A percentile compares a stretch with the other conserved stretches of the same genome.
Conservation (phyloP, 208 protist species). For the Trypanosoma mega region DNA sequence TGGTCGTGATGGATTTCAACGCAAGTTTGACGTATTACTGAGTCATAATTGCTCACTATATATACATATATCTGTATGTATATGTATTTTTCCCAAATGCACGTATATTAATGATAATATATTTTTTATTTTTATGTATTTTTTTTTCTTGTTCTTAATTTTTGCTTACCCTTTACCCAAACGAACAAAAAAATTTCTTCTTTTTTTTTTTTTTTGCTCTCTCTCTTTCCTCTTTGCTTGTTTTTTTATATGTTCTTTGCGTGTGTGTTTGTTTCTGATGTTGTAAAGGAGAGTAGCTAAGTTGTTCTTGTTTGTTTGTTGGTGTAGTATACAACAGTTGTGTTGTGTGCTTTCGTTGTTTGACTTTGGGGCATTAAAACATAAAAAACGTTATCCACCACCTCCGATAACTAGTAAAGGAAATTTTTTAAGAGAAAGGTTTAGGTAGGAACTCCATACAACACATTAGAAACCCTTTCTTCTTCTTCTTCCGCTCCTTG, state of each 20-base stretch:
- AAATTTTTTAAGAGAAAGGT: too few species aligned
- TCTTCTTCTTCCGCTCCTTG: not conserved
- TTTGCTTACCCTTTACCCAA: too few species aligned
- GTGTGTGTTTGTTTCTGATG: too few species aligned
- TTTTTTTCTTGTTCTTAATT: not conserved
- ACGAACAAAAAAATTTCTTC: too few species aligned
- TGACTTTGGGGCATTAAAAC: too few species aligned
- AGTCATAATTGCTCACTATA: not conserved
- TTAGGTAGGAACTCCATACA: too few species aligned
- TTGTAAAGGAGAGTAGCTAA: too few species aligned
- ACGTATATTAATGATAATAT: too few species aligned
- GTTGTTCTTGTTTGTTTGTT: not conserved
- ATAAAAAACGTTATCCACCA: not conserved
- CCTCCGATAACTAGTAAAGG: too few species aligned
- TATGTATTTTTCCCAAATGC: not conserved
- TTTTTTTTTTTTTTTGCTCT: not conserved
- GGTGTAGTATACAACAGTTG: not conserved
- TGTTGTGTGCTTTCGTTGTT: too few species aligned
- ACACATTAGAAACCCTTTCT: not conserved
- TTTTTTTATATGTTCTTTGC: too few species aligned
- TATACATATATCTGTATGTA: not conserved
- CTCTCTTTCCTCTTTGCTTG: not conserved
- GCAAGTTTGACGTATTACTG: too few species aligned
- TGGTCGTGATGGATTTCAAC: constrained; percentile 39
- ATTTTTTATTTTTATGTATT: not conserved